Conservation (phyloP, 495 filamentous ascomycete species). For the Neurospora cerealis region DNA sequence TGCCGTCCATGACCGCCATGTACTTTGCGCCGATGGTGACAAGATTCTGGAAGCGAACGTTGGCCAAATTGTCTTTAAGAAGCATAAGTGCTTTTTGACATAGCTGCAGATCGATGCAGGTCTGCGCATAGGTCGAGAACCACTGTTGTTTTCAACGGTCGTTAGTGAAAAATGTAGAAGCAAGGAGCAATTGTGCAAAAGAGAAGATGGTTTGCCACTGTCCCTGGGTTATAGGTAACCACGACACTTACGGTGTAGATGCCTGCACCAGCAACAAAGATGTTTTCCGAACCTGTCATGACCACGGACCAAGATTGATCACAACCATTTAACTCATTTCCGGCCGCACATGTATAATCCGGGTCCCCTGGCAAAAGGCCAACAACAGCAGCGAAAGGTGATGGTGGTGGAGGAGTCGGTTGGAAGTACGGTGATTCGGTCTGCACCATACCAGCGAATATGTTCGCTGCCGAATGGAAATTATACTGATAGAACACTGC, state of each 20-base stretch:
- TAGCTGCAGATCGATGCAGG: slow-evolving; percentile 55
- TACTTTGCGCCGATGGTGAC: slow-evolving; percentile 9
- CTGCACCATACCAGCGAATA: slow-evolving; percentile 74
- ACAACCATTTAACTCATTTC: slow-evolving; percentile 7
- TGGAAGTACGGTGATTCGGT: slow-evolving; percentile 86
- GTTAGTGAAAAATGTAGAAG: slow-evolving; percentile 37
- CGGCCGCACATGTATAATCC: slow-evolving; percentile 1
- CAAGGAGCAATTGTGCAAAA: no score
- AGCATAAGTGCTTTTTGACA: slow-evolving; percentile 77
- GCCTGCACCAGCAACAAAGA: slow-evolving; percentile 15
- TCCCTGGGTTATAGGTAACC: slow-evolving; percentile 6
- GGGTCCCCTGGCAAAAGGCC: slow-evolving; percentile 11
- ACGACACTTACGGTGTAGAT: slow-evolving; percentile 9
- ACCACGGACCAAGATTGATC: slow-evolving; percentile 18
- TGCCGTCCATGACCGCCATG: slow-evolving; percentile 10
- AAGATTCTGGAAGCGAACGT: slow-evolving; percentile 28
- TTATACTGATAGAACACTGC: slow-evolving; percentile 74
- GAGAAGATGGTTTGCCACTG: no score
- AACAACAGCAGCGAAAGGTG: slow-evolving; percentile 37
- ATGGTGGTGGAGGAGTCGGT: slow-evolving; percentile 59
- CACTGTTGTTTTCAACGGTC: slow-evolving; percentile 56
- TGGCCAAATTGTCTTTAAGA: slow-evolving; percentile 57
- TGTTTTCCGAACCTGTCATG: slow-evolving; percentile 9
- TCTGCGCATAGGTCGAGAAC: slow-evolving; percentile 54
- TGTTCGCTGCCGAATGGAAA: slow-evolving; percentile 59